Evolutionary conservation across 23 red algal genomes (phyloP).

Genomic region (Gracilaria domingensis): DNA sequence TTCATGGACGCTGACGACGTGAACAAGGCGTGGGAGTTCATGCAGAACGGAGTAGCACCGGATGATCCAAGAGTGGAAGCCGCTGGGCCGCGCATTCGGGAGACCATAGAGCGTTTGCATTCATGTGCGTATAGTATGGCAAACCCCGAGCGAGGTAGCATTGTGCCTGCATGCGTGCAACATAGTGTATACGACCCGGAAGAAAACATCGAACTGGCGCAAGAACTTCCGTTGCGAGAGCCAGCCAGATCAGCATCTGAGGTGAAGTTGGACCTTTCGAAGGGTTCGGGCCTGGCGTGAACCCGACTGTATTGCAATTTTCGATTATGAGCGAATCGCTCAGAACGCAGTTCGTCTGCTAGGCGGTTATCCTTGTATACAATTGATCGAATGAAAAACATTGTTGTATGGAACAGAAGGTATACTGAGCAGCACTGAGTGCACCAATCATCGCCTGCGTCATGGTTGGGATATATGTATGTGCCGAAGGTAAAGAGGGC

Average conservation of each 20-base stretch:
- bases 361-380: too few species aligned
- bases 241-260: conserved; percentile 42
- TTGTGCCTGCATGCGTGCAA: conserved; percentile 86
- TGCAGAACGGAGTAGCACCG: conserved; percentile 44
- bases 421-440: too few species aligned
- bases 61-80: conserved; percentile 57
- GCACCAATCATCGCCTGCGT: too few species aligned
- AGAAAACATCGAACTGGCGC: conserved; percentile 62
- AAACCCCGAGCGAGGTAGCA: conserved; percentile 16
- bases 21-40: conserved; percentile 69
- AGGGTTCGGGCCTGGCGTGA: not conserved
- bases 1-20: conserved; percentile 92
- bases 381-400: too few species aligned
- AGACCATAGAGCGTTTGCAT: conserved; percentile 80
- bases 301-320: too few species aligned
- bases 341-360: too few species aligned
- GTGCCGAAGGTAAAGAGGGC: too few species aligned
- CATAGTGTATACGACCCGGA: conserved; percentile 76
- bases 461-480: too few species aligned
- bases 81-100: conserved; percentile 63
- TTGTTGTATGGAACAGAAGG: too few species aligned
- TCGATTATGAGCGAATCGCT: too few species aligned
- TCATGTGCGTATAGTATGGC: conserved; percentile 87
- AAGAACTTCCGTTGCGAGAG: conserved; percentile 53
- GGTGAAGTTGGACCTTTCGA: conserved; percentile 18